Evolutionary conservation across 2,329 filamentous ascomycete genomes (phyloP), one percentile per base, ranked within the genome.

Genomic region (Truncatella angustata): DNA sequence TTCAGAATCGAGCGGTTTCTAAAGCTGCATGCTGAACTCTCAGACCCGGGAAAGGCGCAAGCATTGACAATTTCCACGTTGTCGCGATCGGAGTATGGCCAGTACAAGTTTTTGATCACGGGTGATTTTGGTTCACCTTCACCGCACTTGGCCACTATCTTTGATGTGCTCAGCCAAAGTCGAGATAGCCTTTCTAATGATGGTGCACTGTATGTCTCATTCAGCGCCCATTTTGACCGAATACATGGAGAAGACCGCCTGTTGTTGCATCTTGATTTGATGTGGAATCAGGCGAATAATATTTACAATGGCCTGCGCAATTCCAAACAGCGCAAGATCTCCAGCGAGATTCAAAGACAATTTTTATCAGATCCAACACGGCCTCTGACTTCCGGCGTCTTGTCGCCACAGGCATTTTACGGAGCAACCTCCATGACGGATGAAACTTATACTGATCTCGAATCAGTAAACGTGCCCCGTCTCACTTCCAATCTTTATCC

Each of bases 371-470:
- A 54, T 4, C 44, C 49, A 7, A 40, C 39, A 16, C 28, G 26
- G 2, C 23, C n/a, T n/a, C n/a, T 24, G 4, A 47, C n/a, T 21
- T 49, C 50, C 14, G 21, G 73, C 68, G 66, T 51, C 6, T 53
- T 64, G 11, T 76, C 75, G 2, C 76, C 79, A 0, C 74, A 78
- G 59, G 73, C 75, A 52, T 92, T 92, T 63, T 92, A 91, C 60
- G 79, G 87, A 49, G 82, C 82, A 14, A 85, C 88, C 1, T 79
- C 85, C 61, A 77, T 85, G 2, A 85, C 88, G 1, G 57, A 71
- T 10, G 72, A 71, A n/a, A 61, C 70, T 4, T 73, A 79, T 49
- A 53, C 63, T 14, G 58, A 65, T 3, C 53, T 74, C 1, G 59
- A 64, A 2, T 65, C 69, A 0, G 70, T 82, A 32, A 34, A 69